These are phyloP conservation scores for Tetraselmis chui DNA, from an alignment of 139 green algal species.

Conservation along the genomic window DNA sequence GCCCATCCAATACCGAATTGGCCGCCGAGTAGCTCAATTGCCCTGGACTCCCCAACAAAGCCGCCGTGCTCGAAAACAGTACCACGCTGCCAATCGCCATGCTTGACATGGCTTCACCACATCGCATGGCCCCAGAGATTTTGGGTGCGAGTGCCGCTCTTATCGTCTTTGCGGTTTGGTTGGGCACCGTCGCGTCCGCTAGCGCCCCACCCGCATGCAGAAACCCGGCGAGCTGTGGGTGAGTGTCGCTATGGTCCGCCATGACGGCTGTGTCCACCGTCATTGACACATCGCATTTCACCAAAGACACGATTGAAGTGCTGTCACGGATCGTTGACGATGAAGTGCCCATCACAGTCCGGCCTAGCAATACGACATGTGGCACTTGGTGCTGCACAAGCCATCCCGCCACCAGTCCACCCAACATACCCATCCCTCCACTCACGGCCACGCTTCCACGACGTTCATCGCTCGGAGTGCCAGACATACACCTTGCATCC, in stretches of 20 bases:
- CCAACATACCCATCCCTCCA: constrained; percentile 66
- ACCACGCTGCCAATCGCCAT: constrained; percentile 18
- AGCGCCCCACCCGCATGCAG: constrained; percentile 59
- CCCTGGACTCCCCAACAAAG: constrained; percentile 68
- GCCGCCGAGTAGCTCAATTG: constrained; percentile 74
- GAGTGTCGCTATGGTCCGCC: neutral
- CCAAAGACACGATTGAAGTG: neutral
- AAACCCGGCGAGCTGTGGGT: constrained; percentile 22
- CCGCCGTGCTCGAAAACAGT: constrained; percentile 75
- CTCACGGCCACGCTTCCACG: constrained; percentile 30
- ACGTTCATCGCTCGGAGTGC: neutral
- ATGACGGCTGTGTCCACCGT: neutral
- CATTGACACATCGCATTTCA: neutral
- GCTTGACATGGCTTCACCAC: neutral
- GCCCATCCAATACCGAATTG: constrained; percentile 58
- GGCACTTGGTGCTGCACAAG: constrained; percentile 23
- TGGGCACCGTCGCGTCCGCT: constrained; percentile 38
- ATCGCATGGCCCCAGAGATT: neutral
- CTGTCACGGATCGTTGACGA: neutral
- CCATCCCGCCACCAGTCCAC: constrained; percentile 49
- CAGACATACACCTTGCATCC: too few species aligned
- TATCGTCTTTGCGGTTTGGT: constrained; percentile 26
- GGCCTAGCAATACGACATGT: neutral
- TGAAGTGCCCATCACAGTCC: neutral
- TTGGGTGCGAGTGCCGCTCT: constrained; percentile 25